Percentiles rank a stretch among this genome's conserved stretches.
Conservation (phyloP, 495 filamentous ascomycete species). For the Niebla homalea region DNA sequence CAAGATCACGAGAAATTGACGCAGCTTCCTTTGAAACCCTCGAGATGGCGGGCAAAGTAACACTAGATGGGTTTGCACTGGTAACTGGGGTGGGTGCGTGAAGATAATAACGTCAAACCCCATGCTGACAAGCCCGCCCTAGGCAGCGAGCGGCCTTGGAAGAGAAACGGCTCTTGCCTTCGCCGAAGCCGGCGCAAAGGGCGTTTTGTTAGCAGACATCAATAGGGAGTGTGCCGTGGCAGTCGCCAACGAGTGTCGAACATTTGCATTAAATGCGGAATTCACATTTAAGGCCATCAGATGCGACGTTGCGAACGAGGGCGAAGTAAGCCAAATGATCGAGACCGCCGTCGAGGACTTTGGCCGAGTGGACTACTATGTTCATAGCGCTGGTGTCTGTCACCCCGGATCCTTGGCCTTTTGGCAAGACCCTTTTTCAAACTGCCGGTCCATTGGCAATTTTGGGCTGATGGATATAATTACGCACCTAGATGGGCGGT, state of each 20-base stretch:
- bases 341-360: conserved; percentile 17
- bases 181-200: conserved; percentile 22
- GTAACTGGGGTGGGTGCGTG: too few relatives aligned
- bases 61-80: too few relatives aligned
- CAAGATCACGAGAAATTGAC: too few relatives aligned
- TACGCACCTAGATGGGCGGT: too few relatives aligned
- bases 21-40: too few relatives aligned
- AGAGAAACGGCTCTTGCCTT: conserved; percentile 19
- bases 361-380: conserved; percentile 26
- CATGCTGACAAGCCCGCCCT: too few relatives aligned
- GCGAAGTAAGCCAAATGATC: conserved; percentile 22
- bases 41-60: too few relatives aligned
- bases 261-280: conserved; percentile 16
- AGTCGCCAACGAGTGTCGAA: conserved; percentile 15
- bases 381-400: conserved; percentile 26
- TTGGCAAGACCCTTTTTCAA: too few relatives aligned
- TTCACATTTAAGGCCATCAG: conserved; percentile 19
- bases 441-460: too few relatives aligned
- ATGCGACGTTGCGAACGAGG: conserved; percentile 21
- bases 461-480: too few relatives aligned
- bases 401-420: too few relatives aligned
- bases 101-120: too few relatives aligned
- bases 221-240: conserved; percentile 16
- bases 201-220: conserved; percentile 28
- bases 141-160: conserved; percentile 25